These are phyloP conservation scores for Mycena galopus DNA, from an alignment of 768 basidiomycete genomes.

Conservation along the genomic window DNA sequence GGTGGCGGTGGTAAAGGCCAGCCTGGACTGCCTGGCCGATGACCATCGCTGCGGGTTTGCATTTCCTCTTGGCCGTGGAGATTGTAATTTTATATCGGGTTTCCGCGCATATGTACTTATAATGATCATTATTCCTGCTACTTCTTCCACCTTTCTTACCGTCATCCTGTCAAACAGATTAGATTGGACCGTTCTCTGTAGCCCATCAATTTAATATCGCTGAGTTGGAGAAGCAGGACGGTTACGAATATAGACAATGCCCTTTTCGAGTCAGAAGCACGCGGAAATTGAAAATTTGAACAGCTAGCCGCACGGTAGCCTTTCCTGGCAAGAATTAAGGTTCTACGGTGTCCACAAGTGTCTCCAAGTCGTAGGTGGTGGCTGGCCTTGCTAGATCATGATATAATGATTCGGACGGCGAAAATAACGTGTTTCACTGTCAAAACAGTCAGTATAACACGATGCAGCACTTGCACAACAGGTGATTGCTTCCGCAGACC, in stretches of 20 bases:
- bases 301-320: constrained; percentile 9
- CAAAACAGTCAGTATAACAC: not conserved
- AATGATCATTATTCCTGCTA: constrained; percentile 28
- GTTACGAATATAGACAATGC: constrained; percentile 29
- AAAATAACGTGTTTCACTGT: constrained; percentile 1
- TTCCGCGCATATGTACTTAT: constrained; percentile 34
- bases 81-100: constrained; percentile 31
- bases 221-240: constrained; percentile 18
- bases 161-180: constrained; percentile 29
- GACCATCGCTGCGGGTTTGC: constrained; percentile 19
- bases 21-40: constrained; percentile 50
- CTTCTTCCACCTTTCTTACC: not conserved
- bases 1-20: constrained; percentile 49
- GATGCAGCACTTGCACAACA: not conserved
- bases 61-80: constrained; percentile 5
- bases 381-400: not conserved
- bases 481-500: constrained; percentile 12
- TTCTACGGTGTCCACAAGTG: not conserved
- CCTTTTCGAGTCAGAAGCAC: constrained; percentile 33
- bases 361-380: not conserved
- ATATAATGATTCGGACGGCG: not conserved
- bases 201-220: constrained; percentile 18
- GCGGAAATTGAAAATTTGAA: not conserved
- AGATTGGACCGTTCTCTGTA: constrained; percentile 2
- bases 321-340: constrained; percentile 9